These are phyloP conservation scores for Aureobasidium sp. DNA, from an alignment of 2,329 filamentous ascomycete genomes.

Conservation along the genomic window DNA sequence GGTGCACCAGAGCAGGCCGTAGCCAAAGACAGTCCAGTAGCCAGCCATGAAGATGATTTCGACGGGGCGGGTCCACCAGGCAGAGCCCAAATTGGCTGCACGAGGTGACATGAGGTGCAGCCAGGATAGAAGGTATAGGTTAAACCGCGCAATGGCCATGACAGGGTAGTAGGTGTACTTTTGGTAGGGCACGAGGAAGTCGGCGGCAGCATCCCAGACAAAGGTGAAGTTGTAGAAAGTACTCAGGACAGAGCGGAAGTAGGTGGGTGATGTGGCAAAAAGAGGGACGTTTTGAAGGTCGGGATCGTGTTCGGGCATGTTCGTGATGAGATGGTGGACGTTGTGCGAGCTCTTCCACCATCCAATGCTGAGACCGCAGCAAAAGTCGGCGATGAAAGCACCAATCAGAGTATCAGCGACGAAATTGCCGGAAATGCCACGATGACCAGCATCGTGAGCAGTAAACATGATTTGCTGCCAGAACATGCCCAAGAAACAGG, in stretches of 20 bases:
- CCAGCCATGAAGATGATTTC: conserved; percentile 68
- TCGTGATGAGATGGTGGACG: conserved; percentile 61
- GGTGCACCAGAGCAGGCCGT: conserved; percentile 65
- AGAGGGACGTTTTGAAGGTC: conserved; percentile 63
- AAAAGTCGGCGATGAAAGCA: conserved; percentile 58
- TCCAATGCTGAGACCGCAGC: conserved; percentile 58
- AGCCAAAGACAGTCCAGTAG: conserved; percentile 86
- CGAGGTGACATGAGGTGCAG: conserved; percentile 64
- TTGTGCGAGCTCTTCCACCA: conserved; percentile 68
- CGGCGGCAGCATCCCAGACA: conserved; percentile 68
- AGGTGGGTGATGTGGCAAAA: conserved; percentile 77
- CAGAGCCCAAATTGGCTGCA: conserved; percentile 66
- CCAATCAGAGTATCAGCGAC: conserved; percentile 53
- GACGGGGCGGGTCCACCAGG: conserved; percentile 78
- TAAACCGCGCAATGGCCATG: conserved; percentile 76
- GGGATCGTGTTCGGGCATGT: conserved; percentile 47
- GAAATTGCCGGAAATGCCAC: conserved; percentile 56
- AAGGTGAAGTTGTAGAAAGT: conserved; percentile 80
- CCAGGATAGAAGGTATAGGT: conserved; percentile 78
- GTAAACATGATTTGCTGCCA: conserved; percentile 66
- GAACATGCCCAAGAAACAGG: conserved; percentile 54
- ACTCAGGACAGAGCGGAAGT: conserved; percentile 65
- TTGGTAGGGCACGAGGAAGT: conserved; percentile 64
- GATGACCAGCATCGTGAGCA: conserved; percentile 59
- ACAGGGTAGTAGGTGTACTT: conserved; percentile 78